Evolutionary conservation across 2,329 filamentous ascomycete species (phyloP).

Genomic region (Allantophomopsis lycopodina): DNA sequence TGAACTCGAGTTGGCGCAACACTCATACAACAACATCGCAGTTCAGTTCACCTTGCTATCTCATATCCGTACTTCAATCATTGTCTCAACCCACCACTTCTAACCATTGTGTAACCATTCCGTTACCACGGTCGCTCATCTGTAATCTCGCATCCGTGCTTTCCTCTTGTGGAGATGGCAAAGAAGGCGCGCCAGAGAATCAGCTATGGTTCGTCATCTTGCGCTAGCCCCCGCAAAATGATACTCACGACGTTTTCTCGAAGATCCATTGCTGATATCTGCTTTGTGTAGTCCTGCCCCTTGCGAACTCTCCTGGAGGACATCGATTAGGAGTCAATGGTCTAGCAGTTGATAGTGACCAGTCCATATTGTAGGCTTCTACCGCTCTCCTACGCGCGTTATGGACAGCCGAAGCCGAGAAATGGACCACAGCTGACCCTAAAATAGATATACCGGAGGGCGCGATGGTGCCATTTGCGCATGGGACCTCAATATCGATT

Average conservation of each 20-base stretch:
- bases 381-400: neutral
- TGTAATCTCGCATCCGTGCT: neutral
- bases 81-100: neutral
- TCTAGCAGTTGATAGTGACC: slow-evolving; percentile 70
- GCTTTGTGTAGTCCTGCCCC: slow-evolving; percentile 45
- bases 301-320: slow-evolving; percentile 63
- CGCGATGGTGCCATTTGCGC: slow-evolving; percentile 92
- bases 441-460: slow-evolving; percentile 76
- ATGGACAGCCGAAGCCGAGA: too few species aligned
- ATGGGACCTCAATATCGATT: slow-evolving; percentile 75
- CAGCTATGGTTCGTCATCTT: slow-evolving; percentile 44
- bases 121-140: neutral
- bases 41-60: neutral
- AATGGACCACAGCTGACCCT: slow-evolving; percentile 9
- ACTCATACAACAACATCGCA: too few species aligned
- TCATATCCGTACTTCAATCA: neutral
- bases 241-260: neutral
- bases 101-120: neutral
- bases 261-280: slow-evolving; percentile 3
- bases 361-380: slow-evolving; percentile 61
- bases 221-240: neutral
- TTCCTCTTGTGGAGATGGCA: slow-evolving; percentile 31
- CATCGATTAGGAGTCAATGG: slow-evolving; percentile 93
- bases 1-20: too few species aligned
- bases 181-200: slow-evolving; percentile 58